A percentile compares a stretch with the other conserved stretches of the same genome.
These are phyloP conservation scores for Termitomyces sp. DNA, from an alignment of 768 basidiomycete genomes.

Conservation along the genomic window DNA sequence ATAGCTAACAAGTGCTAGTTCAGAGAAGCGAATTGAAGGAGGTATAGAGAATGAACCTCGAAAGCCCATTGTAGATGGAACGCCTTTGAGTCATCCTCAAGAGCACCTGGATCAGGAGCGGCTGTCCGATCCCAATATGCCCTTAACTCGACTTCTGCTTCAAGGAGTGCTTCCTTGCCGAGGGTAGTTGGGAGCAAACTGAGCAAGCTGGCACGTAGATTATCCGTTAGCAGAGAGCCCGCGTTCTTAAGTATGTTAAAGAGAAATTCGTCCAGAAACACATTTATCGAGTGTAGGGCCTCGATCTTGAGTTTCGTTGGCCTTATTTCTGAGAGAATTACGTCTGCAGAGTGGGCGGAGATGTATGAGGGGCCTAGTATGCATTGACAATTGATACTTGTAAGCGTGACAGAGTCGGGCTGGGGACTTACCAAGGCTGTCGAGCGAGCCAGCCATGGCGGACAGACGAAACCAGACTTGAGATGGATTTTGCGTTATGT, in stretches of 20 bases:
- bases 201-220: slow-evolving; percentile 67
- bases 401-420: neutral
- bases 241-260: slow-evolving; percentile 65
- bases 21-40: slow-evolving; percentile 4
- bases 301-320: slow-evolving; percentile 82
- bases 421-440: slow-evolving; percentile 34
- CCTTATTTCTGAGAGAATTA: slow-evolving; percentile 88
- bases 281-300: slow-evolving; percentile 77
- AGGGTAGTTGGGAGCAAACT: slow-evolving; percentile 74
- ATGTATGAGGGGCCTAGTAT: slow-evolving; percentile 74
- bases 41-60: slow-evolving; percentile 47
- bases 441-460: slow-evolving; percentile 41
- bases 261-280: slow-evolving; percentile 81
- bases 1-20: slow-evolving; percentile 26
- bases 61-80: slow-evolving; percentile 75
- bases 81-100: slow-evolving; percentile 50
- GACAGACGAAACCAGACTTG: neutral
- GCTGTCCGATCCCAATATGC: slow-evolving; percentile 83
- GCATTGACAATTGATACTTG: slow-evolving; percentile 4
- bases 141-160: slow-evolving; percentile 89
- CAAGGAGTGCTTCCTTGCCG: slow-evolving; percentile 88
- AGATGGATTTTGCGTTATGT: neutral
- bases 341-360: slow-evolving; percentile 80
- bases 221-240: slow-evolving; percentile 68
- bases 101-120: slow-evolving; percentile 21